These are phyloP conservation scores for Aspergillus homomorphus DNA, from an alignment of 495 filamentous ascomycete genomes.

Conservation along the genomic window DNA sequence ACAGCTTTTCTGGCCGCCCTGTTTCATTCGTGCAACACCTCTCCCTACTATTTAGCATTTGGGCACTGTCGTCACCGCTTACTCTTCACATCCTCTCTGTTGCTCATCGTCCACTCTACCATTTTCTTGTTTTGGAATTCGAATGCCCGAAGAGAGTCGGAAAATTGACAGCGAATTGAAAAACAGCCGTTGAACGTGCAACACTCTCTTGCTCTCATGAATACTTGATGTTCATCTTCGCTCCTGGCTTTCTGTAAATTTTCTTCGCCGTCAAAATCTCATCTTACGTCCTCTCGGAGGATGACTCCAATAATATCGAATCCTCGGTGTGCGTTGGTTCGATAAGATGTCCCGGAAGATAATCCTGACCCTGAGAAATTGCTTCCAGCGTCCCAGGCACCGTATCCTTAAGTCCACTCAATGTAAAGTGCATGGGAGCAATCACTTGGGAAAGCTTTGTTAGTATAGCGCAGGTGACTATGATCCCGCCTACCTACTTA, in stretches of 20 bases:
- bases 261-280: not conserved
- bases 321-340: not conserved
- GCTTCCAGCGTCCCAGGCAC: no score
- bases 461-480: no score
- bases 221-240: not conserved
- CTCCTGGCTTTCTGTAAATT: not conserved
- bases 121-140: not conserved
- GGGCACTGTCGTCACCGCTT: constrained; percentile 1
- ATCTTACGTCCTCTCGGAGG: not conserved
- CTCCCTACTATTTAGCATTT: constrained; percentile 3
- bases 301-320: not conserved
- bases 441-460: no score
- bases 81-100: not conserved
- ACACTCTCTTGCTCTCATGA: not conserved
- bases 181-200: not conserved
- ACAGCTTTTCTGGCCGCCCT: not conserved
- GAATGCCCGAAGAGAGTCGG: not conserved
- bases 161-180: not conserved
- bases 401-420: no score
- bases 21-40: not conserved
- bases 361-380: no score
- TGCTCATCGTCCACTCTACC: not conserved
- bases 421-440: no score
- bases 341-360: not conserved
- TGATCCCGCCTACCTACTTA: no score